These are phyloP conservation scores for Inga laurina DNA, from an alignment of 306 rosid genomes.

Conservation along the genomic window DNA sequence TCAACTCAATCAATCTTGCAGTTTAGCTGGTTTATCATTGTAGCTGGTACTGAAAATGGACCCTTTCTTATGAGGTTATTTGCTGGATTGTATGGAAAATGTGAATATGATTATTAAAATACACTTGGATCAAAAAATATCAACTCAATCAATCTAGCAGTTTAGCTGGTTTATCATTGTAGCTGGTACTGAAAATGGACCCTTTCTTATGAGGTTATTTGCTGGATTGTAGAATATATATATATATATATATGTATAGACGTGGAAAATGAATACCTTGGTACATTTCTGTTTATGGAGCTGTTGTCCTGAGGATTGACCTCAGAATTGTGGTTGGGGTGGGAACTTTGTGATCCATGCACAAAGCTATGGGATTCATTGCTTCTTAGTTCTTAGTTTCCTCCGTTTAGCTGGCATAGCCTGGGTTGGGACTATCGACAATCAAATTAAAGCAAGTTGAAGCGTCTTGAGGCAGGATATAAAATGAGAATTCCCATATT, in stretches of 20 bases:
- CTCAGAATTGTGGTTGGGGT: neutral
- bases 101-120: neutral
- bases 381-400: constrained; percentile 23
- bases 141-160: neutral
- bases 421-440: constrained; percentile 7
- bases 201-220: neutral
- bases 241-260: neutral
- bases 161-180: neutral
- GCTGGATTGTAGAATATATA: neutral
- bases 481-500: neutral
- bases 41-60: neutral
- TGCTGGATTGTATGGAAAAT: neutral
- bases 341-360: neutral
- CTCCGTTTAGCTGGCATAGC: constrained; percentile 14
- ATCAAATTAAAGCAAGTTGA: neutral
- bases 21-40: neutral
- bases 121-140: neutral
- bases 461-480: neutral
- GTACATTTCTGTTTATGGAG: constrained; percentile 13
- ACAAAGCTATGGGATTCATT: neutral
- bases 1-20: neutral
- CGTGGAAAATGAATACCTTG: neutral
- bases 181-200: neutral
- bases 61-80: neutral
- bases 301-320: constrained; percentile 8